phyloP scores from a whole-genome alignment of 2,329 filamentous ascomycete species.

The Fusarium sp. region DNA sequence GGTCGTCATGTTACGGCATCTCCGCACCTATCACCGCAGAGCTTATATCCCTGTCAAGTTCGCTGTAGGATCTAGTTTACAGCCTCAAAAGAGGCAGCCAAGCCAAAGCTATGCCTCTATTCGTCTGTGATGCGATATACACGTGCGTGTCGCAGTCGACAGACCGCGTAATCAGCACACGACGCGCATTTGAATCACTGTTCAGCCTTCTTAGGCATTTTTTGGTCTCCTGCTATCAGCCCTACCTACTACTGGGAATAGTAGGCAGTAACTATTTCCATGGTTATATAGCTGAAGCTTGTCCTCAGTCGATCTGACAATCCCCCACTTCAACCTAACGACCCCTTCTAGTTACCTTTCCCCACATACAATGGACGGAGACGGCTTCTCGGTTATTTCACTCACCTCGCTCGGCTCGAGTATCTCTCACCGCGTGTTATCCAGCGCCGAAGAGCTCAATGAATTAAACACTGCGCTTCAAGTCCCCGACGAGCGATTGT shows the following conservation, averaged over 20 bases:
- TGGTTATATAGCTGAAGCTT: background rate
- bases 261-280: background rate
- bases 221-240: background rate
- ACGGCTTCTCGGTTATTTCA: conserved; percentile 48
- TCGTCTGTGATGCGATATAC: conserved; percentile 1
- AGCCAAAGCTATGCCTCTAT: conserved; percentile 16
- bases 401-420: conserved; percentile 44
- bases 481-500: conserved; percentile 29
- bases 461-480: conserved; percentile 35
- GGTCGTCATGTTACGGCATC: background rate
- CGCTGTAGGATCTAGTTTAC: background rate
- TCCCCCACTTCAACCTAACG: background rate
- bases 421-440: conserved; percentile 45
- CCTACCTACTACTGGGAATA: conserved; percentile 16
- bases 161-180: conserved; percentile 26
- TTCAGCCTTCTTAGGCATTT: conserved; percentile 15
- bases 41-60: background rate
- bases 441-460: conserved; percentile 44
- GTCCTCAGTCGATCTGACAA: conserved; percentile 4
- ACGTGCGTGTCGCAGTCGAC: conserved; percentile 4
- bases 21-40: background rate
- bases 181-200: background rate
- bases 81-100: conserved; percentile 25
- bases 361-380: conserved; percentile 43
- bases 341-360: background rate